These are phyloP conservation scores for Oryza australiensis DNA, from an alignment of 176 grass and related monocot species.

Conservation along the genomic window DNA sequence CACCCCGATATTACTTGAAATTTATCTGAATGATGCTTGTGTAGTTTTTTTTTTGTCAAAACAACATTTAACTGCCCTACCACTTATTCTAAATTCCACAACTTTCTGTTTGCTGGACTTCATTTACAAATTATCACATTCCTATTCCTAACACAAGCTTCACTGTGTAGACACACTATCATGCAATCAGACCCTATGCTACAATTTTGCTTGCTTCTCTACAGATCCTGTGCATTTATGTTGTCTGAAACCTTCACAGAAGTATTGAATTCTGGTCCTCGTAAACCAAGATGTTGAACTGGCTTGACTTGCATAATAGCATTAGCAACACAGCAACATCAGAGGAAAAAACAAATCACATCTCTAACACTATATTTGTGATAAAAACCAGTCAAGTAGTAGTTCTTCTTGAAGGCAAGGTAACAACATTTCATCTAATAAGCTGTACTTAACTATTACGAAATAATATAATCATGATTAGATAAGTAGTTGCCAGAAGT, in stretches of 20 bases:
- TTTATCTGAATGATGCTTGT: not conserved
- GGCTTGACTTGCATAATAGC: not conserved
- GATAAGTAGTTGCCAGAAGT: too few relatives aligned
- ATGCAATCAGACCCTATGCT: conserved; percentile 1
- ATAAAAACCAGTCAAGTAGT: not conserved
- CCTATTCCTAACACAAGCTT: not conserved
- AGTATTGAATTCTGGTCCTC: not conserved
- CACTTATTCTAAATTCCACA: not conserved
- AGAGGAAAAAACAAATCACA: not conserved
- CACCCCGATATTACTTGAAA: not conserved
- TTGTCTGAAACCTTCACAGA: not conserved
- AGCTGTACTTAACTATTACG: not conserved
- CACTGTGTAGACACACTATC: not conserved
- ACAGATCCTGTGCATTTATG: not conserved
- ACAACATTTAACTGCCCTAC: not conserved
- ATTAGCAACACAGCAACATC: not conserved
- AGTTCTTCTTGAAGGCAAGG: not conserved
- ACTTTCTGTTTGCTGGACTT: not conserved
- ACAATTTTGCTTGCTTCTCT: not conserved
- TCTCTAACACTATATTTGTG: not conserved
- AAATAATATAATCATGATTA: too few relatives aligned
- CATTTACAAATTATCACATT: not conserved
- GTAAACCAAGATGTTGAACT: conserved; percentile 7
- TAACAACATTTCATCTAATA: not conserved
- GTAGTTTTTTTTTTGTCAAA: not conserved